Percentiles rank a stretch among this genome's conserved stretches.
These are phyloP conservation scores for Anacardium occidentale DNA, from an alignment of 345 rosid genomes.

Conservation along the genomic window DNA sequence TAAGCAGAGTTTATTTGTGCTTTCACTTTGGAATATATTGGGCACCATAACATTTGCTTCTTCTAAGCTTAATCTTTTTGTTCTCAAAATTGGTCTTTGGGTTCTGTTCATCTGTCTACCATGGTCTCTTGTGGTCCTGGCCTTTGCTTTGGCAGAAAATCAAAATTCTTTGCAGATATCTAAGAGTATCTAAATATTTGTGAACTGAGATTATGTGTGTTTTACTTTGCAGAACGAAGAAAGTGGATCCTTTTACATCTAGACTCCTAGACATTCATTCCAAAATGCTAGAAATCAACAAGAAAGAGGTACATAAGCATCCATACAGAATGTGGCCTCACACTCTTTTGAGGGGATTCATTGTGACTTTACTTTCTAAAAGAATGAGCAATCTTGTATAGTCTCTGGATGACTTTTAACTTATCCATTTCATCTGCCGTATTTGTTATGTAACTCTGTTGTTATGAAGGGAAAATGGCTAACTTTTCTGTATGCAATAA, in stretches of 20 bases:
- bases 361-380: not conserved
- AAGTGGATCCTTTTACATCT: conserved; percentile 85
- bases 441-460: not conserved
- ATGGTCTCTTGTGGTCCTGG: conserved; percentile 1
- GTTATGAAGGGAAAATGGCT: conserved; percentile 7
- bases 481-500: conserved; percentile 2
- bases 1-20: not conserved
- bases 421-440: not conserved
- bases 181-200: not conserved
- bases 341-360: not conserved
- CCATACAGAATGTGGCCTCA: not conserved
- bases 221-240: conserved; percentile 62
- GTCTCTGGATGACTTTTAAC: not conserved
- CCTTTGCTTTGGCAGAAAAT: not conserved
- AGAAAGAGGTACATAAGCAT: conserved; percentile 62
- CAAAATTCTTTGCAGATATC: not conserved
- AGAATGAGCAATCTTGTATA: not conserved
- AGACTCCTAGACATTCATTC: conserved; percentile 92
- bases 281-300: conserved; percentile 76
- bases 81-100: not conserved
- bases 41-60: no score
- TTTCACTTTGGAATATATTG: not conserved
- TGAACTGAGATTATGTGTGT: conserved; percentile 14
- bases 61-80: not conserved
- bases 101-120: not conserved